Conservation (phyloP, 1,284 basidiomycete genomes). For the Rhodofomes roseus region DNA sequence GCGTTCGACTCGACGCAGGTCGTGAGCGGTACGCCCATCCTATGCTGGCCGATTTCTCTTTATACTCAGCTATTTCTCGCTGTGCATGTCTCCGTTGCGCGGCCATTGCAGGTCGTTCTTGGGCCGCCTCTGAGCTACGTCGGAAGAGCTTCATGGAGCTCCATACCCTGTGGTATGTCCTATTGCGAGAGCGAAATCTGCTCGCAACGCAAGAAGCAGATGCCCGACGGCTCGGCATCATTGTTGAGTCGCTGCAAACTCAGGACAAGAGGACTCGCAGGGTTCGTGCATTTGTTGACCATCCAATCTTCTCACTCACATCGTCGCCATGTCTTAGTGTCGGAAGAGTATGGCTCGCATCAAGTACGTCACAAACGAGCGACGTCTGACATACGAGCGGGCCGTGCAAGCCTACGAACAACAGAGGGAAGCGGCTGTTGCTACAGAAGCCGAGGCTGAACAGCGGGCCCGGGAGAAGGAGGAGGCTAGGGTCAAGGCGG, state of each 20-base stretch:
- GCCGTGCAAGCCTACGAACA: constrained; percentile 45
- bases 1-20: constrained; percentile 39
- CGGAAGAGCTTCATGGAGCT: constrained; percentile 89
- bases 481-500: constrained; percentile 10
- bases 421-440: constrained; percentile 15
- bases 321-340: constrained; percentile 49
- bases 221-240: constrained; percentile 51
- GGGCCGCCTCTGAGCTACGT: constrained; percentile 82
- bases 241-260: background rate
- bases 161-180: constrained; percentile 90
- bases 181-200: constrained; percentile 84
- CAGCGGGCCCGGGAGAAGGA: constrained; percentile 10
- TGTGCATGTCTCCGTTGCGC: background rate
- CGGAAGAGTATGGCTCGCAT: constrained; percentile 97
- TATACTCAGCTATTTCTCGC: constrained; percentile 18
- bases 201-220: constrained; percentile 86
- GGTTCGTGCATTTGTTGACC: background rate
- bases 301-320: background rate
- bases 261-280: constrained; percentile 5
- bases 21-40: constrained; percentile 32
- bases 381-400: constrained; percentile 79
- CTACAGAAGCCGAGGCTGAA: constrained; percentile 7
- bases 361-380: constrained; percentile 91
- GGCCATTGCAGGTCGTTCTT: constrained; percentile 64
- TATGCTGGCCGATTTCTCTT: constrained; percentile 11